A percentile compares a stretch with the other conserved stretches of the same genome.
Evolutionary conservation across 805 yeast species (phyloP).

Genomic region (Babjeviella inositovora): DNA sequence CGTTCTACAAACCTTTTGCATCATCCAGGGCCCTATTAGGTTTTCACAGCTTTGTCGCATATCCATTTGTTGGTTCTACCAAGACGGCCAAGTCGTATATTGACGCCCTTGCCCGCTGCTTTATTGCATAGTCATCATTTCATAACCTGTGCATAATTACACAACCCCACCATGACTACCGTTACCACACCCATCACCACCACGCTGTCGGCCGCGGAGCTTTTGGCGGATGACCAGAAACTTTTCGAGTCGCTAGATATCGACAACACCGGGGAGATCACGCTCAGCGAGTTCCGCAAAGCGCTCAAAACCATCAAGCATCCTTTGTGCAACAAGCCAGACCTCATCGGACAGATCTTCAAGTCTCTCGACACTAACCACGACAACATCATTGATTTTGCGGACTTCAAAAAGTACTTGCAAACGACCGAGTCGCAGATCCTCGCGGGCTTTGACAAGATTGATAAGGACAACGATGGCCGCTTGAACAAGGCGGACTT

Average conservation of each 20-base stretch:
- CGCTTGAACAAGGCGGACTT: slow-evolving; percentile 50
- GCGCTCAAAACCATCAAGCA: slow-evolving; percentile 34
- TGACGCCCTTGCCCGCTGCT: too few relatives aligned
- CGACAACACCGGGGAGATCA: slow-evolving; percentile 27
- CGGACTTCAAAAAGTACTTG: slow-evolving; percentile 52
- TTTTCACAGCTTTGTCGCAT: too few relatives aligned
- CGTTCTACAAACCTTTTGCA: too few relatives aligned
- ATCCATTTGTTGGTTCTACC: too few relatives aligned
- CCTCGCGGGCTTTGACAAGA: slow-evolving; percentile 43
- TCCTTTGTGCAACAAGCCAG: slow-evolving; percentile 47
- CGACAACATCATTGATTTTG: slow-evolving; percentile 42
- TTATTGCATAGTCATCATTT: too few relatives aligned
- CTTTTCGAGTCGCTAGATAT: slow-evolving; percentile 19
- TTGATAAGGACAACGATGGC: slow-evolving; percentile 68
- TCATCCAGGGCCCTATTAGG: too few relatives aligned
- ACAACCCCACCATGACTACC: too few relatives aligned
- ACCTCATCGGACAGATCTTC: slow-evolving; percentile 41
- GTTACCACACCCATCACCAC: too few relatives aligned
- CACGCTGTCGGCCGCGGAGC: too few relatives aligned
- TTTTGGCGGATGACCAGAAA: too few relatives aligned
- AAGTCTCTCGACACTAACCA: slow-evolving; percentile 39
- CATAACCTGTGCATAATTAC: too few relatives aligned
- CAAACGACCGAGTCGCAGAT: slow-evolving; percentile 58
- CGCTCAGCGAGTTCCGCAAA: slow-evolving; percentile 26
- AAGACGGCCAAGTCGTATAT: too few relatives aligned